Conservation (phyloP, 2,329 filamentous ascomycete genomes). For the Pseudocercospora macadamiae region DNA sequence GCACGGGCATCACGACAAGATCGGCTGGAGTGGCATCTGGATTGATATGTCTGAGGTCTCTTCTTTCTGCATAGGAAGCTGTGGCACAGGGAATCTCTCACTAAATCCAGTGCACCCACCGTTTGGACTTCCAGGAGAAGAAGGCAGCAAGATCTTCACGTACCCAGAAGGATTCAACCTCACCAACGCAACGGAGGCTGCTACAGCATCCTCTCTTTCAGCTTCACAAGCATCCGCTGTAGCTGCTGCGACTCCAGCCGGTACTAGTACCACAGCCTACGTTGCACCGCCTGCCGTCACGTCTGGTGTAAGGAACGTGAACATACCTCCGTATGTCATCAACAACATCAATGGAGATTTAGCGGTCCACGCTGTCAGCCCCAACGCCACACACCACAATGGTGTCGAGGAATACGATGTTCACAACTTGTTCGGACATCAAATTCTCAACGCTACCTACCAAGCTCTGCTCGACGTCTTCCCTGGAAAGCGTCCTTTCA, state of each 20-base stretch:
- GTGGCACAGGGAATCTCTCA: constrained; percentile 66
- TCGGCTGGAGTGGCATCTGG: constrained; percentile 60
- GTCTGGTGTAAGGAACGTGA: constrained; percentile 34
- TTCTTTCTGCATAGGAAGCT: constrained; percentile 71
- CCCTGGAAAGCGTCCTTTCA: constrained; percentile 74
- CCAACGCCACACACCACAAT: constrained; percentile 76
- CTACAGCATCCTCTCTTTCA: constrained; percentile 59
- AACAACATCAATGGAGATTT: constrained; percentile 66
- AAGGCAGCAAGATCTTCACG: constrained; percentile 59
- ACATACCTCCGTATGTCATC: constrained; percentile 38
- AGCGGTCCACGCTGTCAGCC: constrained; percentile 71
- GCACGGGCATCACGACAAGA: constrained; percentile 54
- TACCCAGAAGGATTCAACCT: constrained; percentile 70
- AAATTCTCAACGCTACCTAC: constrained; percentile 77
- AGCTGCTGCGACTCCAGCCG: constrained; percentile 32
- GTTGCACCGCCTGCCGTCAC: constrained; percentile 27
- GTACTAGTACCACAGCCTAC: constrained; percentile 28
- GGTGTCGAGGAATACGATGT: constrained; percentile 78
- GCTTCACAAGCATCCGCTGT: constrained; percentile 54
- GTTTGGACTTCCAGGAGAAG: constrained; percentile 67
- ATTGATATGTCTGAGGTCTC: constrained; percentile 66
- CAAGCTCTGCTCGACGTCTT: constrained; percentile 66
- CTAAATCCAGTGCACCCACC: constrained; percentile 70
- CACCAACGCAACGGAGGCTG: constrained; percentile 69
- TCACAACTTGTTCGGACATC: constrained; percentile 77